These are phyloP conservation scores for Ascochyta clinopodiicola DNA, from an alignment of 2,329 filamentous ascomycete genomes.

Conservation along the genomic window DNA sequence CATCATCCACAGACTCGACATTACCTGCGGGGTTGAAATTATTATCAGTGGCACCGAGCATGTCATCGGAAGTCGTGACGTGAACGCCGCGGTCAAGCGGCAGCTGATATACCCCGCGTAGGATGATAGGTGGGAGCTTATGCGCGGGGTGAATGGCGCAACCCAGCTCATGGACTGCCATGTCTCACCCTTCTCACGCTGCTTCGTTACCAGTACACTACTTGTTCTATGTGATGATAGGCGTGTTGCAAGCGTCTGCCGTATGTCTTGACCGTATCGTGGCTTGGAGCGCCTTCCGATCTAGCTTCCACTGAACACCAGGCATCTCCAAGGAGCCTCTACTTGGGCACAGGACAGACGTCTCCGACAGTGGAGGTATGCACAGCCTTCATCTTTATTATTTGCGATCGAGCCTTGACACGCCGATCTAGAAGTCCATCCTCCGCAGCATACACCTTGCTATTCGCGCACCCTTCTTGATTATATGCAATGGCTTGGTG, in stretches of 20 bases:
- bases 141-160: slow-evolving; percentile 29
- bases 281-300: neutral
- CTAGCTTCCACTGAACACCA: neutral
- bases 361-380: neutral
- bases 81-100: slow-evolving; percentile 30
- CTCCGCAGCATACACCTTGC: neutral
- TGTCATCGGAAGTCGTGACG: slow-evolving; percentile 14
- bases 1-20: neutral
- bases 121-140: slow-evolving; percentile 35
- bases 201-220: neutral
- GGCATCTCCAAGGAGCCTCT: slow-evolving; percentile 3
- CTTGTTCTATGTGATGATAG: neutral
- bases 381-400: too few relatives aligned
- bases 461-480: too few relatives aligned
- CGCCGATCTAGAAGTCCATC: neutral
- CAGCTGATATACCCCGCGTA: slow-evolving; percentile 32
- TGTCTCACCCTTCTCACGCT: neutral
- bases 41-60: neutral
- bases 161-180: slow-evolving; percentile 12
- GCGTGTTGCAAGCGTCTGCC: neutral
- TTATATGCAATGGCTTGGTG: slow-evolving; percentile 26
- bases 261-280: neutral
- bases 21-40: neutral
- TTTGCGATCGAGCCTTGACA: neutral
- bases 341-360: neutral